A percentile compares a stretch with the other conserved stretches of the same genome.
Conservation (phyloP, 1,284 basidiomycete genomes). For the Heliocybe sulcata region DNA sequence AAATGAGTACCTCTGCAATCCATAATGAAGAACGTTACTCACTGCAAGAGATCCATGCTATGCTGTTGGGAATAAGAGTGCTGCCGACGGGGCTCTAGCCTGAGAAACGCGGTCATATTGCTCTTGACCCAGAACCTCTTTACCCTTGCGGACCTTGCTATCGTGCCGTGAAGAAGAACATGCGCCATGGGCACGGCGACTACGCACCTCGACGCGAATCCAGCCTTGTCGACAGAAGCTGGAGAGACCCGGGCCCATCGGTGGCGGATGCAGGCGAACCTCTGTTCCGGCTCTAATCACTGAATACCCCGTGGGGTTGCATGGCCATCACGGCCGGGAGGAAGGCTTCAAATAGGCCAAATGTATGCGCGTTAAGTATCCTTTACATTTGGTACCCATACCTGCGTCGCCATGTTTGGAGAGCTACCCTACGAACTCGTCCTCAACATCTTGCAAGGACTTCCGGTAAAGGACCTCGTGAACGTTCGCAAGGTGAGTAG, state of each 20-base stretch:
- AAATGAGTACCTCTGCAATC: neutral
- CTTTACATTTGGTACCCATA: too few relatives aligned
- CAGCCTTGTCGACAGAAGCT: neutral
- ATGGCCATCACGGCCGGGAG: neutral
- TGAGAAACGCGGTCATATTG: neutral
- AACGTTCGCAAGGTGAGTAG: neutral
- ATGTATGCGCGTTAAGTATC: neutral
- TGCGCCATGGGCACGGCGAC: neutral
- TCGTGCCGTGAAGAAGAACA: neutral
- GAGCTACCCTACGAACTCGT: neutral
- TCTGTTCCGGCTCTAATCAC: neutral
- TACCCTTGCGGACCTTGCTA: neutral
- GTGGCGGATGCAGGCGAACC: neutral
- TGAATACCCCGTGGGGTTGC: neutral
- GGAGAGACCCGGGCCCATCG: neutral
- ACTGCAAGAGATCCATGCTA: neutral
- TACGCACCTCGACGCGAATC: neutral
- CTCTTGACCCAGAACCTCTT: neutral
- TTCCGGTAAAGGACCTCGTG: neutral
- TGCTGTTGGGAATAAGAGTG: neutral
- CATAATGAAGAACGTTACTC: neutral
- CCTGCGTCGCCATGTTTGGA: neutral
- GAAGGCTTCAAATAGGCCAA: neutral
- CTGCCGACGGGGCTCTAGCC: neutral
- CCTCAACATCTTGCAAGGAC: neutral